Conservation (phyloP, 257 asterid species). For the Solanum dulcamara region DNA sequence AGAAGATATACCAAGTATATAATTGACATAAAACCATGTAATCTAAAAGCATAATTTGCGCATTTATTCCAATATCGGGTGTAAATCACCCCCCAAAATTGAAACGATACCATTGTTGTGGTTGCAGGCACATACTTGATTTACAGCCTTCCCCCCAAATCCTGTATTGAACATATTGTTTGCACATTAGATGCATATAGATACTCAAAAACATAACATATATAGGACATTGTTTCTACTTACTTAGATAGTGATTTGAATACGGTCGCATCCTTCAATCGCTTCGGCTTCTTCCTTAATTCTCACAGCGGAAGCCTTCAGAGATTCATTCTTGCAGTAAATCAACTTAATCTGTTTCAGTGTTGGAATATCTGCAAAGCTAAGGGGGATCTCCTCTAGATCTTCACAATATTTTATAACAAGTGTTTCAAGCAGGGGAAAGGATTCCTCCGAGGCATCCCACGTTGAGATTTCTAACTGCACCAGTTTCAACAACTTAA, state of each 20-base stretch:
- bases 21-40: not conserved
- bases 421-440: not conserved
- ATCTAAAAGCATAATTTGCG: not conserved
- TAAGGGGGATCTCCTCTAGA: not conserved
- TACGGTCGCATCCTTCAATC: not conserved
- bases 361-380: not conserved
- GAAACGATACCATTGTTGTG: not conserved
- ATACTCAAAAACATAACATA: not conserved
- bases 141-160: not conserved
- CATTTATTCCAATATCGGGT: not conserved
- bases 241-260: not conserved
- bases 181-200: not conserved
- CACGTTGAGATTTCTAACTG: not conserved
- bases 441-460: not conserved
- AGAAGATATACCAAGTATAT: too few relatives aligned
- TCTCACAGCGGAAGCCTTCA: not conserved
- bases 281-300: too few relatives aligned
- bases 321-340: not conserved
- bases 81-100: too few relatives aligned
- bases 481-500: not conserved
- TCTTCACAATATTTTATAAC: accelerated
- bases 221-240: not conserved
- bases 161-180: not conserved
- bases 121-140: not conserved
- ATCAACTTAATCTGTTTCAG: not conserved